Evolutionary conservation across 164 flowering plant species (phyloP).

Genomic region (Piper betle): DNA sequence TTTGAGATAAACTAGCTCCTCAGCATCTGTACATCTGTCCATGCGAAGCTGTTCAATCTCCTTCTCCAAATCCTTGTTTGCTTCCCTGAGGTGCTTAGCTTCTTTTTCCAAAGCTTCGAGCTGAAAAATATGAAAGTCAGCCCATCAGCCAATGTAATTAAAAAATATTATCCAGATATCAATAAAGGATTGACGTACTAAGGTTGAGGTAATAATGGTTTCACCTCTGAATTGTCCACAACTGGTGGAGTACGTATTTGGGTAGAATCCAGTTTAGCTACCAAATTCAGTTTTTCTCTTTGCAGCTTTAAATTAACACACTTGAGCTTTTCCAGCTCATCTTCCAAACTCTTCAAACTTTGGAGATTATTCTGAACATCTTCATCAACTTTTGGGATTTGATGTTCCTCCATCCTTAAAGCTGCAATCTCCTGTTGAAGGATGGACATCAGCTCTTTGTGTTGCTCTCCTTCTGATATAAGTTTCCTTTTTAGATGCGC

Average conservation of each 20-base stretch:
- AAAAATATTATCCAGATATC: no score
- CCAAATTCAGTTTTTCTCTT: constrained; percentile 52
- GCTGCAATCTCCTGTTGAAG: constrained; percentile 45
- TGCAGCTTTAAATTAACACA: constrained; percentile 38
- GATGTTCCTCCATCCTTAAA: constrained; percentile 39
- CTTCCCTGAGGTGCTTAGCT: constrained; percentile 24
- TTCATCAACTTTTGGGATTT: constrained; percentile 9
- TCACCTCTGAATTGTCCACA: constrained; percentile 47
- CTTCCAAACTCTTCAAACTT: constrained; percentile 38
- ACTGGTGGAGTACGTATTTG: constrained; percentile 40
- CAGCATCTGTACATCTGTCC: constrained; percentile 57
- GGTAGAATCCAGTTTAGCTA: constrained; percentile 43
- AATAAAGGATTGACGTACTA: no score
- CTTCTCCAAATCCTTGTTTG: constrained; percentile 42
- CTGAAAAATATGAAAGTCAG: constrained; percentile 22
- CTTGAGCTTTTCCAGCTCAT: constrained; percentile 31
- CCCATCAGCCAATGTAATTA: no score
- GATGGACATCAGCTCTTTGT: constrained; percentile 43
- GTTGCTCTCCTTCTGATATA: constrained; percentile 31
- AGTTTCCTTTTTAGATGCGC: constrained; percentile 46
- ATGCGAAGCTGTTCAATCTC: constrained; percentile 56
- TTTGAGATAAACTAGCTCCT: constrained; percentile 79
- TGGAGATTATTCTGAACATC: constrained; percentile 21
- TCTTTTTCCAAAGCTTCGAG: constrained; percentile 22
- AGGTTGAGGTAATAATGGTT: no score